Evolutionary conservation across 2,329 filamentous ascomycete species (phyloP).

Genomic region (Blumeria graminis): DNA sequence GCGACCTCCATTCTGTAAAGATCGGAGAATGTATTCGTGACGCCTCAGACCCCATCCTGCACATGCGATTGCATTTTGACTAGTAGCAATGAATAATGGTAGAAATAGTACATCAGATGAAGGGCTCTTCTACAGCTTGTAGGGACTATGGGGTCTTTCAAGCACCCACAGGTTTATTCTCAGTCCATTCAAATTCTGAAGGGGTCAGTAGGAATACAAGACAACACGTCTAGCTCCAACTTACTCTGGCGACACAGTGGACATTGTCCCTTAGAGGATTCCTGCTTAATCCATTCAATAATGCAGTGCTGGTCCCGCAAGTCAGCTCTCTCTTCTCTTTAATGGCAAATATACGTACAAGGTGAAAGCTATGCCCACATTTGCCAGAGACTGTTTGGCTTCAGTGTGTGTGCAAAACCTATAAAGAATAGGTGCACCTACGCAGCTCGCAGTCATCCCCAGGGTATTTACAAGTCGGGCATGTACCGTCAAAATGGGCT

Average conservation of each 20-base stretch:
- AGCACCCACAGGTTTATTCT: conserved; percentile 2
- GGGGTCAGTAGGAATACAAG: neutral
- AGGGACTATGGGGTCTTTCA: too few relatives aligned
- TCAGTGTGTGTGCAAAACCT: neutral
- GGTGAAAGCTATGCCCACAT: conserved; percentile 94
- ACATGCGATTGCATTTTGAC: too few relatives aligned
- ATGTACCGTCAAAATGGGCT: conserved; percentile 92
- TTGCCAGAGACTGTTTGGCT: conserved; percentile 58
- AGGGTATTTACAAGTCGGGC: conserved; percentile 92
- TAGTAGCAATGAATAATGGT: too few relatives aligned
- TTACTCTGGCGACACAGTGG: conserved; percentile 93
- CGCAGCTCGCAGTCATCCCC: conserved; percentile 85
- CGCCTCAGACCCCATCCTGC: too few relatives aligned
- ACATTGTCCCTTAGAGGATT: conserved; percentile 77
- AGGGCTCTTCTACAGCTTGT: too few relatives aligned
- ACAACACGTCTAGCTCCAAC: conserved; percentile 8
- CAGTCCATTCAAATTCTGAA: conserved; percentile 27
- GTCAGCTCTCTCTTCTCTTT: too few relatives aligned
- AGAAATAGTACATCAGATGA: too few relatives aligned
- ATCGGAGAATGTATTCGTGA: too few relatives aligned
- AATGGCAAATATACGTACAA: conserved; percentile 32
- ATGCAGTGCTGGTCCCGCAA: conserved; percentile 54
- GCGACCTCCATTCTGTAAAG: too few relatives aligned
- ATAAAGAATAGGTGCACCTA: conserved; percentile 22
- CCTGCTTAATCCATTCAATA: conserved; percentile 84